Evolutionary conservation across 257 asterid species (phyloP), one percentile per base, ranked within the genome.

Genomic region (Salvia miltiorrhiza): DNA sequence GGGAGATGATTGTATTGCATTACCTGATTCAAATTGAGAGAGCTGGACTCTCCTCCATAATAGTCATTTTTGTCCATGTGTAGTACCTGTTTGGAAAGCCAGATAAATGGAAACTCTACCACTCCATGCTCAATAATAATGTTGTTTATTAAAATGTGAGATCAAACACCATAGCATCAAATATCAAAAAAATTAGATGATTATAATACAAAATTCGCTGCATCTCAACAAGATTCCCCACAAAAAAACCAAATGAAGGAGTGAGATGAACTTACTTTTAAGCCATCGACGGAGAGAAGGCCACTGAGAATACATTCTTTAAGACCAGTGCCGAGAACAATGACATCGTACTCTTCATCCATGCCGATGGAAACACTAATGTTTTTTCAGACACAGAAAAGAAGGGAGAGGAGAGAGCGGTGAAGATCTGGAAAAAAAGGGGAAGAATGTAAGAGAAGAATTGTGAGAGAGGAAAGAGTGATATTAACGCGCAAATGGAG

Each of bases 51-150:
- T 79, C 97, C 99, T 76, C 99, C 99, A 67, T 94, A 94, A 49
- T 94, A 87, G 73, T 94, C 97, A 77, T 94, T 94, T 73, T 86
- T 91, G 84, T 94, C 99, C 96, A 94, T 91, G 80, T 94, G 99
- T 54, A 94, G 81, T 3, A 94, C 99, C 97, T 94, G 76, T 58
- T 63, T 5, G 19, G 33, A 78, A 32, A 69, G 12, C 35, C 14
- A 26, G 17, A 74, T 43, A 64, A 8, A 44, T 41, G 48, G n/a
- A 63, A 60, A 52, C 32, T 43, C 17, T 7, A 44, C 17, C 19
- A 13, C 7, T 30, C 33, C 33, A 30, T 2, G 33, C 30, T 26
- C 30, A 1, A 26, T 26, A 26, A 26, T 26, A 4, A 26, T 26
- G 30, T 26, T 26, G 30, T 26, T 26, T 26, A 26, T 26, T 26